Percentiles rank a stretch among this genome's conserved stretches.
Evolutionary conservation across 2,329 filamentous ascomycete species (phyloP).

Genomic region (Phoma sp.): DNA sequence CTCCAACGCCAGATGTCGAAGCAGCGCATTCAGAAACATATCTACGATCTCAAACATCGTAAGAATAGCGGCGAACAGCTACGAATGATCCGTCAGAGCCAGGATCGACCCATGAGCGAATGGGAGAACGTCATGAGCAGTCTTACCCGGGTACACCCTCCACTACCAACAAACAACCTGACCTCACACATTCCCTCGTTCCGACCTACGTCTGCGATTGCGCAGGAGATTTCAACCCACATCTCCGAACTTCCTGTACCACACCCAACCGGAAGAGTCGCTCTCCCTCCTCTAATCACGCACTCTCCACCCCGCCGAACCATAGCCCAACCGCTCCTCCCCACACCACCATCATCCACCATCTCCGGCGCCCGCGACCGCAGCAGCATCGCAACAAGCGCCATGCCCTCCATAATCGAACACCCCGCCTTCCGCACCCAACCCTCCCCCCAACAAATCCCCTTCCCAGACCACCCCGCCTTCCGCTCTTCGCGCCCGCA

Average conservation of each 20-base stretch:
- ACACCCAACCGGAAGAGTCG: constrained; percentile 3
- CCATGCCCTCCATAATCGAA: constrained; percentile 44
- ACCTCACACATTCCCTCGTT: constrained; percentile 42
- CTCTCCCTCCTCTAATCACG: constrained; percentile 20
- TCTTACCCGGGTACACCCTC: constrained; percentile 35
- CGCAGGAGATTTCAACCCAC: constrained; percentile 28
- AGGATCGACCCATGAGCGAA: constrained; percentile 51
- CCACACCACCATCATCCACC: constrained; percentile 40
- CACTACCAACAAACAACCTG: constrained; percentile 29
- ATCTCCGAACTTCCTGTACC: constrained; percentile 31
- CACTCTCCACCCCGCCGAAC: constrained; percentile 30
- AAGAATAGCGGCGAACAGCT: constrained; percentile 46
- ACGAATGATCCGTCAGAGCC: constrained; percentile 48
- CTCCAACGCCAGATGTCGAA: constrained; percentile 51
- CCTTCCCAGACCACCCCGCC: constrained; percentile 22
- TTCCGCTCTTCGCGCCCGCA: constrained; percentile 1
- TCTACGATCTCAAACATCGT: constrained; percentile 52
- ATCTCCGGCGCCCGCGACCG: constrained; percentile 33
- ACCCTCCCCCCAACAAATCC: constrained; percentile 14
- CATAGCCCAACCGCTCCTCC: constrained; percentile 41
- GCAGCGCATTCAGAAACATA: constrained; percentile 52
- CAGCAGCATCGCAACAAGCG: constrained; percentile 33
- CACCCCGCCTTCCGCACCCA: constrained; percentile 24
- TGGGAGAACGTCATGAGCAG: constrained; percentile 47
- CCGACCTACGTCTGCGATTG: constrained; percentile 26